phyloP scores from a whole-genome alignment of 1,284 basidiomycete genomes.

The Trichosporon asahii region DNA sequence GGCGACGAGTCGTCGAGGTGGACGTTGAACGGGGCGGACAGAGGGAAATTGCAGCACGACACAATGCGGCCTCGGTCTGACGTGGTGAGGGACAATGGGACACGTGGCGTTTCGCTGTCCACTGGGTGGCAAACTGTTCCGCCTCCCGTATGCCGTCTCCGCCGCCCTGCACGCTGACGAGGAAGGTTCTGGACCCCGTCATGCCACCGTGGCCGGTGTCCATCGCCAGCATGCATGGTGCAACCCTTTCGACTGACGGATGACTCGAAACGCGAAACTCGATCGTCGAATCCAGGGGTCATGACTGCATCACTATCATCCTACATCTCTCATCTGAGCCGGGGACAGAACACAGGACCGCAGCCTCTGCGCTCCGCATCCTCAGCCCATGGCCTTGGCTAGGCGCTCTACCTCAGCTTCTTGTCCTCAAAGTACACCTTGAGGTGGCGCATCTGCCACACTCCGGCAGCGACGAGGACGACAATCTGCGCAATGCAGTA shows the following conservation, averaged over 20 bases:
- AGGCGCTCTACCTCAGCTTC: constrained; percentile 63
- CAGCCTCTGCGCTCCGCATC: too few species aligned
- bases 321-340: not conserved
- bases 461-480: constrained; percentile 77
- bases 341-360: too few species aligned
- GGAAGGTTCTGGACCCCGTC: not conserved
- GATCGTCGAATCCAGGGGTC: not conserved
- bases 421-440: constrained; percentile 86
- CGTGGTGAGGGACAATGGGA: not conserved
- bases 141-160: not conserved
- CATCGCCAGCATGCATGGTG: not conserved
- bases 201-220: not conserved
- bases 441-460: constrained; percentile 90
- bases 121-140: not conserved
- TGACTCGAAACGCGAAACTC: not conserved
- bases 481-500: constrained; percentile 84
- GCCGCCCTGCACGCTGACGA: not conserved
- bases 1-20: not conserved
- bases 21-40: not conserved
- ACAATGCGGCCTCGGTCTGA: not conserved
- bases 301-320: constrained; percentile 3
- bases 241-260: not conserved
- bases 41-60: not conserved
- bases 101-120: not conserved
- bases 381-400: not conserved